A percentile compares a stretch with the other conserved stretches of the same genome.
phyloP scores from a whole-genome alignment of 495 filamentous ascomycete genomes.

The Penicillium coprophilum region DNA sequence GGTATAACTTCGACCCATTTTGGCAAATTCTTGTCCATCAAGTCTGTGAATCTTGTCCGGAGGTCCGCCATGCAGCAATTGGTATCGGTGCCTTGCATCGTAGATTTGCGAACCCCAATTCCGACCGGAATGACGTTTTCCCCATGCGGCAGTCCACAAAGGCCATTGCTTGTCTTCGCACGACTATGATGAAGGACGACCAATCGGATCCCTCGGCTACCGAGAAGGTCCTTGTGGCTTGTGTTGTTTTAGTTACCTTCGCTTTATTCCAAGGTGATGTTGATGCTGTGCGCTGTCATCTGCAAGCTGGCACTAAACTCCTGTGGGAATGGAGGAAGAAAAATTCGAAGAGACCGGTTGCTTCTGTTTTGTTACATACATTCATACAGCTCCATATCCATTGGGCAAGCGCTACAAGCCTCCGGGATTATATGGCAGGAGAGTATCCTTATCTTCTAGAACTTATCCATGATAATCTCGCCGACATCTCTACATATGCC shows the following conservation, averaged over 20 bases:
- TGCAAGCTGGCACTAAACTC: conserved; percentile 12
- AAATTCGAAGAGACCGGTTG: conserved; percentile 1
- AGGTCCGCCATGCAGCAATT: conserved; percentile 47
- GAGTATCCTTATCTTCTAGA: conserved; percentile 1
- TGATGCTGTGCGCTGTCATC: conserved; percentile 28
- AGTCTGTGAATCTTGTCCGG: conserved; percentile 46
- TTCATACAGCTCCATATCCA: conserved; percentile 15
- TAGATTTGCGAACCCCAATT: neutral
- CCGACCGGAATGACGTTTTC: conserved; percentile 17
- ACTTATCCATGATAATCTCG: neutral
- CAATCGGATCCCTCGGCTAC: conserved; percentile 6
- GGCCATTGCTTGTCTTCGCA: conserved; percentile 33
- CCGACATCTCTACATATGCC: neutral
- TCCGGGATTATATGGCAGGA: neutral
- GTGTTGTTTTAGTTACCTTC: conserved; percentile 49
- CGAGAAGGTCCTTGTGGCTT: conserved; percentile 33
- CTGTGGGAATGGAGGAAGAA: conserved; percentile 15
- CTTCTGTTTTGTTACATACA: conserved; percentile 6
- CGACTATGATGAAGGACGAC: conserved; percentile 20
- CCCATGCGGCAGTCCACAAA: conserved; percentile 48
- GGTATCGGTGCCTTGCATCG: conserved; percentile 46
- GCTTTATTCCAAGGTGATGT: conserved; percentile 48
- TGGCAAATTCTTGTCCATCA: conserved; percentile 53
- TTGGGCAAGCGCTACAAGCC: conserved; percentile 1
- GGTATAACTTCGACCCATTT: conserved; percentile 43